Evolutionary conservation across 805 yeast species (phyloP).

Genomic region (Metschnikowia kofuensis): DNA sequence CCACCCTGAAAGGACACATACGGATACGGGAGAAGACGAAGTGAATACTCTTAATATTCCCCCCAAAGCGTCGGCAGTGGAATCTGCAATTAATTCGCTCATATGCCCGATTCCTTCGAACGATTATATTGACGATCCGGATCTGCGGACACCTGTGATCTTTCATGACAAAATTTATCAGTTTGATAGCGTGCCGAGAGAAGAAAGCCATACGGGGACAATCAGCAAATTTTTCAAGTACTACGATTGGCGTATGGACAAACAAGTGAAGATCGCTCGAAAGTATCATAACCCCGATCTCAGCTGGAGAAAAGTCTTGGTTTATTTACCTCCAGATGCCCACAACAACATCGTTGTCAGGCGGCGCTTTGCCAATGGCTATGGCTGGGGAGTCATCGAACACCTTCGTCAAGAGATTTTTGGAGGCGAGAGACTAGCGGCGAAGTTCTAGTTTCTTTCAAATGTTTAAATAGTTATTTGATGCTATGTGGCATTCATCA

Average conservation of each 20-base stretch:
- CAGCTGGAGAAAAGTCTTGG: conserved; percentile 45
- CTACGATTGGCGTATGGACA: conserved; percentile 34
- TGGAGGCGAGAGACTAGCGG: conserved; percentile 10
- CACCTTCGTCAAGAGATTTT: conserved; percentile 34
- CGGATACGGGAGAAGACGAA: conserved; percentile 1
- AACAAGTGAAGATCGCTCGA: conserved; percentile 41
- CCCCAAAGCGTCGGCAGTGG: conserved; percentile 43
- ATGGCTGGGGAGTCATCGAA: conserved; percentile 47
- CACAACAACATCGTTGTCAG: conserved; percentile 45
- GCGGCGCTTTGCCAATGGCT: conserved; percentile 42
- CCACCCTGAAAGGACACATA: neutral
- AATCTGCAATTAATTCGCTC: conserved; percentile 39
- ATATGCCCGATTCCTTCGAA: conserved; percentile 40
- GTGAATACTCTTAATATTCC: conserved; percentile 37
- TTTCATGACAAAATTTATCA: conserved; percentile 43
- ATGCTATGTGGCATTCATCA: neutral
- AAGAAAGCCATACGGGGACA: conserved; percentile 14
- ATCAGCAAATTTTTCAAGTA: conserved; percentile 24
- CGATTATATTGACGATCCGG: conserved; percentile 33
- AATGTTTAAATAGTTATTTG: no score
- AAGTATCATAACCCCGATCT: conserved; percentile 37
- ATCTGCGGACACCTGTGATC: conserved; percentile 32
- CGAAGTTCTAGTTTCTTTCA: conserved; percentile 16
- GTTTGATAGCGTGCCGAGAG: conserved; percentile 28
- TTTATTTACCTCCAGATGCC: conserved; percentile 44